phyloP scores from a whole-genome alignment of 768 basidiomycete genomes.

The Trametes elegans region DNA sequence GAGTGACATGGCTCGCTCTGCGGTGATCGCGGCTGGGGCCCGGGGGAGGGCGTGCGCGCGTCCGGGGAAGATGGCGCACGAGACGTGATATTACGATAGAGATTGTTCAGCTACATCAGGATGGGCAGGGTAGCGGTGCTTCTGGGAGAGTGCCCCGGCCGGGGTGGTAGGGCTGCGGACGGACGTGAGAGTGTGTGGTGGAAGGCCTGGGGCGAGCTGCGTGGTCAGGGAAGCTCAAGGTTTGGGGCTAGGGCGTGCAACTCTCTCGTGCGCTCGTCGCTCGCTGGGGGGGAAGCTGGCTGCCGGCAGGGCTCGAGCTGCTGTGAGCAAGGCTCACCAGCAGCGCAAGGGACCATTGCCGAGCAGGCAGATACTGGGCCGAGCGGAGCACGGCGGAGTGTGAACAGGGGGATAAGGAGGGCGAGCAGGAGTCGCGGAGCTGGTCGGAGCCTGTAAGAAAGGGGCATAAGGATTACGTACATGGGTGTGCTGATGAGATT shows the following conservation, averaged over 20 bases:
- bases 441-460: not conserved
- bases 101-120: too few relatives aligned
- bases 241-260: not conserved
- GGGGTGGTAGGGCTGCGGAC: not conserved
- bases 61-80: not conserved
- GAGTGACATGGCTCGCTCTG: not conserved
- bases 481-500: too few relatives aligned
- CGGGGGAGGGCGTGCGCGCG: not conserved
- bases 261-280: too few relatives aligned
- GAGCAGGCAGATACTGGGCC: not conserved
- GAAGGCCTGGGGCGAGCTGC: too few relatives aligned
- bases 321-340: too few relatives aligned
- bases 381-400: not conserved
- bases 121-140: not conserved
- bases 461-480: slow-evolving; percentile 9
- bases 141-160: not conserved
- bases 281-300: too few relatives aligned
- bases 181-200: not conserved
- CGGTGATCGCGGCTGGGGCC: not conserved
- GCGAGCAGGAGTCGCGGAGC: slow-evolving; percentile 17
- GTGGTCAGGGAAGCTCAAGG: slow-evolving; percentile 1
- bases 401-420: slow-evolving; percentile 4
- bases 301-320: too few relatives aligned
- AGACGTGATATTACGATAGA: slow-evolving; percentile 2
- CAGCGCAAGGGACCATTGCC: too few relatives aligned